These are phyloP conservation scores for Pseudovirgaria hyperparasitica DNA, from an alignment of 2,329 filamentous ascomycete species.

Conservation along the genomic window DNA sequence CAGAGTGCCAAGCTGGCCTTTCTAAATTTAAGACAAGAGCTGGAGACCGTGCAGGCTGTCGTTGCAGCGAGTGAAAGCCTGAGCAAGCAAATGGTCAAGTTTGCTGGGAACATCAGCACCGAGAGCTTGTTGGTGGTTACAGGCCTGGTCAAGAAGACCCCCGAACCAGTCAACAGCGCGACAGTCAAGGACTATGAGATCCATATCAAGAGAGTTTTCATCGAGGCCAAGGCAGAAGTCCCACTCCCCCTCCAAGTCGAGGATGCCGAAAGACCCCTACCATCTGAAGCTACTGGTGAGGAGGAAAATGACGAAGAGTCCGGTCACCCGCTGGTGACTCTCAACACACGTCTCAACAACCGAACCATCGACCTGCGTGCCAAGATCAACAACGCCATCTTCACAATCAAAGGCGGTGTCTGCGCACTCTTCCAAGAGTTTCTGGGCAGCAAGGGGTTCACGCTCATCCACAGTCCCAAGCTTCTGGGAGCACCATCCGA, in stretches of 20 bases:
- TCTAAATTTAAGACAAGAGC: constrained; percentile 65
- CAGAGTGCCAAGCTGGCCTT: constrained; percentile 90
- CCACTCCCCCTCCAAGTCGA: constrained; percentile 47
- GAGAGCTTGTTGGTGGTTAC: constrained; percentile 79
- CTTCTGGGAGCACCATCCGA: constrained; percentile 84
- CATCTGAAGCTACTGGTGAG: constrained; percentile 33
- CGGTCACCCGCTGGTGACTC: constrained; percentile 57
- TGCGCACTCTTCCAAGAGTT: constrained; percentile 66
- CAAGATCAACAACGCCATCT: constrained; percentile 81
- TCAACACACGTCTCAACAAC: constrained; percentile 82
- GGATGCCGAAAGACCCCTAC: constrained; percentile 38
- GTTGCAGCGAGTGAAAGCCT: constrained; percentile 46
- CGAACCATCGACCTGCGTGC: constrained; percentile 84
- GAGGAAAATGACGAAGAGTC: constrained; percentile 38
- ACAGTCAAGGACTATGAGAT: constrained; percentile 71
- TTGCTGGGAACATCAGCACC: constrained; percentile 57
- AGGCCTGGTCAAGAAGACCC: constrained; percentile 66
- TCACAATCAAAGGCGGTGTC: constrained; percentile 54
- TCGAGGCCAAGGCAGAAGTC: constrained; percentile 53
- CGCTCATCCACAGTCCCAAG: constrained; percentile 79
- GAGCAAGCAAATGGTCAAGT: constrained; percentile 93
- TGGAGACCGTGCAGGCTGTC: constrained; percentile 74
- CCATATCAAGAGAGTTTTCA: constrained; percentile 74
- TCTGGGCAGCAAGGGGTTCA: constrained; percentile 61
- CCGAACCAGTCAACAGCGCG: constrained; percentile 80